Evolutionary conservation across 352 stramenopile species (phyloP).

Genomic region (Pythium sukuiense): DNA sequence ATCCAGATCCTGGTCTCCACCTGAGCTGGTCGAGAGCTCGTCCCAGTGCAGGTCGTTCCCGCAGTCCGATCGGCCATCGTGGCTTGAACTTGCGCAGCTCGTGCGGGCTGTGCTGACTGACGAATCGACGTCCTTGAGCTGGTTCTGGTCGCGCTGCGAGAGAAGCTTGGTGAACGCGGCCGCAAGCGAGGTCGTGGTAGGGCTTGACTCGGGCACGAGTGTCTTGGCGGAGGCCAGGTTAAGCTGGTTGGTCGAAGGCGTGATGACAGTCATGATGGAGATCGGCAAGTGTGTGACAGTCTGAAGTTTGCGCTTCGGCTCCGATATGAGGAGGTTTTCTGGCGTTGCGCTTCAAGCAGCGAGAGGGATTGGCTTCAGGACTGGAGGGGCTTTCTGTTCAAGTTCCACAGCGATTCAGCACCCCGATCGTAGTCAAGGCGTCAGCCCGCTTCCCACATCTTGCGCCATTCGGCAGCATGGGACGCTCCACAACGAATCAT

Average conservation of each 20-base stretch:
- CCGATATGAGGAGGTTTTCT: neutral
- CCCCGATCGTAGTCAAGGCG: neutral
- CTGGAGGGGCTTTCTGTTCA: constrained; percentile 8
- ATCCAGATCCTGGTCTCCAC: constrained; percentile 24
- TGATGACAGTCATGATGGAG: constrained; percentile 14
- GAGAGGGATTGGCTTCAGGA: neutral
- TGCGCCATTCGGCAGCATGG: constrained; percentile 1
- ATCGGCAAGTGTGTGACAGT: constrained; percentile 15
- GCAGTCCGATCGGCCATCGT: constrained; percentile 28
- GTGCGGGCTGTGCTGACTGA: constrained; percentile 23
- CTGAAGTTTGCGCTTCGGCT: neutral
- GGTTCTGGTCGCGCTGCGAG: constrained; percentile 20
- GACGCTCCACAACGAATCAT: neutral
- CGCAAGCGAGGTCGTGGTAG: constrained; percentile 17
- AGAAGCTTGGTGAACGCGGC: constrained; percentile 22
- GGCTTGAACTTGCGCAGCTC: constrained; percentile 27
- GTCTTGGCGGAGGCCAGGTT: neutral
- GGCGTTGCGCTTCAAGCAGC: constrained; percentile 1
- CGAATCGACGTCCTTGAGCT: constrained; percentile 21
- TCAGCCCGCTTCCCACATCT: neutral
- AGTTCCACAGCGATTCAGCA: constrained; percentile 13
- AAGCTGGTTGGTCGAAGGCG: constrained; percentile 12
- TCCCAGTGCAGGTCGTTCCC: constrained; percentile 30
- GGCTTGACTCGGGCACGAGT: neutral
- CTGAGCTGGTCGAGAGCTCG: constrained; percentile 27